A percentile compares a stretch with the other conserved stretches of the same genome.
These are phyloP conservation scores for Zopfochytrium polystomum DNA, from an alignment of 371 early-diverging fungal species.

Conservation along the genomic window DNA sequence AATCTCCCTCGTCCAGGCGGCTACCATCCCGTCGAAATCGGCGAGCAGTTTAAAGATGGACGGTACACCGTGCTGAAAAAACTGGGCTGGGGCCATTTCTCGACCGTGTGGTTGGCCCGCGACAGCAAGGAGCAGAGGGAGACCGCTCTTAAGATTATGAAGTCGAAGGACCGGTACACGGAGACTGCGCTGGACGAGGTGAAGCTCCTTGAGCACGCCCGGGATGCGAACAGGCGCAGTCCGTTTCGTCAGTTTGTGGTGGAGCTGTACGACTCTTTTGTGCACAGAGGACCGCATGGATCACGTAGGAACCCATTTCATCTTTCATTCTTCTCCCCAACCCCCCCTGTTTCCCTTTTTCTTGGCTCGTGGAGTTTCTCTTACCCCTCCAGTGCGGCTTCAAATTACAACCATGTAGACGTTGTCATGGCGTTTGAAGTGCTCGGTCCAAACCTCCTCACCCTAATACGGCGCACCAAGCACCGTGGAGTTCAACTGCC, in stretches of 20 bases:
- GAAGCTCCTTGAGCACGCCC: constrained; percentile 75
- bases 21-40: constrained; percentile 86
- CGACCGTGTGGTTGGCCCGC: constrained; percentile 93
- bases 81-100: constrained; percentile 98
- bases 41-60: constrained; percentile 76
- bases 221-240: constrained; percentile 59
- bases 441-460: constrained; percentile 88
- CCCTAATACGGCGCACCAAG: constrained; percentile 66
- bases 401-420: constrained; percentile 41
- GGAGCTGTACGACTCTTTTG: constrained; percentile 83
- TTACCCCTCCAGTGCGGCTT: neutral
- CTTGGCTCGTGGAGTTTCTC: no score
- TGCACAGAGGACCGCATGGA: constrained; percentile 85
- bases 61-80: constrained; percentile 84
- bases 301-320: constrained; percentile 45
- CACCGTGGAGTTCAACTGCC: constrained; percentile 79
- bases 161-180: constrained; percentile 90
- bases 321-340: neutral
- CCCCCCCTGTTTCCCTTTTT: no score
- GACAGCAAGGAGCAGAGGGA: constrained; percentile 68
- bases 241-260: constrained; percentile 69
- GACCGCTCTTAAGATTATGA: constrained; percentile 94
- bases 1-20: constrained; percentile 49
- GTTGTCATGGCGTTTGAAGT: constrained; percentile 97
- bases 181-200: constrained; percentile 96